Percentiles rank a stretch among this genome's conserved stretches.
Evolutionary conservation across 164 flowering plant genomes (phyloP).

Genomic region (Kingdonia uniflora): DNA sequence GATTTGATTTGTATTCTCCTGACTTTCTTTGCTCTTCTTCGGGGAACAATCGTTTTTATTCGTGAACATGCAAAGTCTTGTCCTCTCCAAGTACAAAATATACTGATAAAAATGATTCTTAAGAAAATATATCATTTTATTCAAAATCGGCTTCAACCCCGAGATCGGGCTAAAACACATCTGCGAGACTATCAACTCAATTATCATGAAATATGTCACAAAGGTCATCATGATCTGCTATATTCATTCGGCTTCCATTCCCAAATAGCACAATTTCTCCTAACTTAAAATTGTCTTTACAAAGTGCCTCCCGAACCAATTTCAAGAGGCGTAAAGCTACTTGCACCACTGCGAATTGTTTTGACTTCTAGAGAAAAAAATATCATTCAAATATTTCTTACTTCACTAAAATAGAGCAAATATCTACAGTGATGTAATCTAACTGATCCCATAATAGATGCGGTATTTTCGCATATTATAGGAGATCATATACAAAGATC

Average conservation of each 20-base stretch:
- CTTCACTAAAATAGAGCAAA: no score
- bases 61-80: no score
- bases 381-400: no score
- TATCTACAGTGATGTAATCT: no score
- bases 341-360: slow-evolving; percentile 35
- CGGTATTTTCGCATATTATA: no score
- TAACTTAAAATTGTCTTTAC: slow-evolving; percentile 19
- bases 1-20: no score
- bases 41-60: not conserved
- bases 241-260: slow-evolving; percentile 29
- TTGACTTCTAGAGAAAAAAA: no score
- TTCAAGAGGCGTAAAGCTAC: slow-evolving; percentile 23
- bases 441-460: no score
- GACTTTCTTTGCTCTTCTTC: not conserved
- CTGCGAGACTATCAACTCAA: slow-evolving; percentile 23
- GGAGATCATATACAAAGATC: no score
- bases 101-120: slow-evolving; percentile 22
- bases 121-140: slow-evolving; percentile 23
- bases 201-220: slow-evolving; percentile 31
- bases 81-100: not conserved
- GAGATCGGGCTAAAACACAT: slow-evolving; percentile 20
- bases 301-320: slow-evolving; percentile 10
- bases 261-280: slow-evolving; percentile 51
- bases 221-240: slow-evolving; percentile 27
- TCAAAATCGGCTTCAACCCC: slow-evolving; percentile 27